Conservation (phyloP, 371 early-diverging fungal genomes). For the Mucor velutinosus region DNA sequence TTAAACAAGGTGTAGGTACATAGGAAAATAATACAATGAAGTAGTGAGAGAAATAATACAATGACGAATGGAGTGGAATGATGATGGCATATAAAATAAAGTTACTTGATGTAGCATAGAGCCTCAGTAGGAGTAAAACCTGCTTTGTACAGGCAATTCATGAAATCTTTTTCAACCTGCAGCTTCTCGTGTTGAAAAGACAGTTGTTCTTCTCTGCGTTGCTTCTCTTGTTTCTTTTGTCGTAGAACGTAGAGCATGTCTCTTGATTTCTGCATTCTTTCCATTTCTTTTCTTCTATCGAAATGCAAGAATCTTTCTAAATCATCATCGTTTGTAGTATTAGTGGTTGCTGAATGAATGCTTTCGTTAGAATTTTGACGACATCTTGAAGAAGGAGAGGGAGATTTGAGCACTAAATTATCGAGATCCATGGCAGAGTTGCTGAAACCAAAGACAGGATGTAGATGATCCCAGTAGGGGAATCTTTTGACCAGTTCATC, state of each 20-base stretch:
- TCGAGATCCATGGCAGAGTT: constrained; percentile 4
- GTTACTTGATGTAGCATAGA: neutral
- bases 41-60: too few relatives aligned
- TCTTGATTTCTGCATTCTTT: constrained; percentile 3
- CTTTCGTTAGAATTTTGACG: neutral
- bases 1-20: too few relatives aligned
- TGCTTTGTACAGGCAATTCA: constrained; percentile 2
- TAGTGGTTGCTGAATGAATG: neutral
- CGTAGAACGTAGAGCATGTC: neutral
- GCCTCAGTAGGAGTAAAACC: neutral
- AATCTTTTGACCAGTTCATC: constrained; percentile 41
- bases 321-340: neutral
- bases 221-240: neutral
- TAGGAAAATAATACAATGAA: too few relatives aligned
- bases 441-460: constrained; percentile 28
- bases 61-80: too few relatives aligned
- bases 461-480: constrained; percentile 39
- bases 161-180: neutral
- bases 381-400: neutral
- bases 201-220: neutral
- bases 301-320: neutral
- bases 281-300: constrained; percentile 1
- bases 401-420: neutral
- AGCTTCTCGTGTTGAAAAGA: neutral
- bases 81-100: neutral